Percentiles rank a stretch among this genome's conserved stretches.
phyloP scores from a whole-genome alignment of 371 early-diverging fungal genomes.

The Haplosporangium sp. region DNA sequence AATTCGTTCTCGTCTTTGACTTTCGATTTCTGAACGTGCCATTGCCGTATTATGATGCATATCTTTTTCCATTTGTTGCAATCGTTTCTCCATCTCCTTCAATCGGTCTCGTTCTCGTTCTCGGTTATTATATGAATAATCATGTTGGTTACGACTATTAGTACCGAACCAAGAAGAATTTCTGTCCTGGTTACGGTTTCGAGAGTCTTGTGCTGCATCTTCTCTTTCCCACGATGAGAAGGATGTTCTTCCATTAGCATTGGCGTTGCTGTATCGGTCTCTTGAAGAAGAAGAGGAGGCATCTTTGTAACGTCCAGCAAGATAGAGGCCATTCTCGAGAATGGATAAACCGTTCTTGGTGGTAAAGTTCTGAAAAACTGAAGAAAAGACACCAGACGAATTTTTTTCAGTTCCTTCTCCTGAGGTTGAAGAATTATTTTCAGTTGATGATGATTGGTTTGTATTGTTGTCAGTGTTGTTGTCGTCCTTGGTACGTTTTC shows the following conservation, averaged over 20 bases:
- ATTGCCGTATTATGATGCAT: constrained; percentile 26
- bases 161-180: constrained; percentile 18
- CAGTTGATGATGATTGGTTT: constrained; percentile 14
- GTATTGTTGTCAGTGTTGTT: constrained; percentile 34
- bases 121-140: neutral
- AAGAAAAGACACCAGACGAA: constrained; percentile 26
- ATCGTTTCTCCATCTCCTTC: constrained; percentile 29
- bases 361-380: constrained; percentile 24
- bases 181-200: neutral
- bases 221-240: too few relatives aligned
- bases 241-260: neutral
- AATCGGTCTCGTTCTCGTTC: constrained; percentile 40
- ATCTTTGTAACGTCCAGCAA: constrained; percentile 43
- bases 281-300: constrained; percentile 15
- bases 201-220: neutral
- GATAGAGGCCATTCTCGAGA: constrained; percentile 38
- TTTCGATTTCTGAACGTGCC: constrained; percentile 37
- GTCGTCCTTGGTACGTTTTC: neutral
- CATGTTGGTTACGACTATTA: neutral
- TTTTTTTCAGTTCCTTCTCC: too few relatives aligned
- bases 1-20: constrained; percentile 27
- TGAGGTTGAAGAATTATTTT: neutral
- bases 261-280: neutral
- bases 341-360: constrained; percentile 11
- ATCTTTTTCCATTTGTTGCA: constrained; percentile 35